A percentile compares a stretch with the other conserved stretches of the same genome.
Conservation (phyloP, 2,329 filamentous ascomycete species). For the Epicoccum nigrum region DNA sequence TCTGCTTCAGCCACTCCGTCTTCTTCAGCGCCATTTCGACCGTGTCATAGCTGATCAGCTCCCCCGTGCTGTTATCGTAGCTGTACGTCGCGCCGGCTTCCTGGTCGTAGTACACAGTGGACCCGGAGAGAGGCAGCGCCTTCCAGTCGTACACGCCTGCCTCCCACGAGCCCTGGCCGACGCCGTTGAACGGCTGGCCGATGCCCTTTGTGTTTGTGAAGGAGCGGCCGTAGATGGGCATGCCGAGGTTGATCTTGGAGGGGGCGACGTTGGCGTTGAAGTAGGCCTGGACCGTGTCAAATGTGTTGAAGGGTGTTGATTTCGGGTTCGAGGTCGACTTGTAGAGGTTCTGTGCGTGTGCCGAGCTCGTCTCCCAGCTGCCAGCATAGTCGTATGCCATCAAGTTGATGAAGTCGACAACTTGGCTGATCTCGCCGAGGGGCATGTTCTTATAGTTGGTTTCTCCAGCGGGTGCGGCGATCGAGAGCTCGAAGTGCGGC, state of each 20-base stretch:
- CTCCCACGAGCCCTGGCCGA: slow-evolving; percentile 84
- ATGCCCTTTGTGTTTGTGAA: slow-evolving; percentile 80
- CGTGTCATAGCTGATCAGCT: slow-evolving; percentile 79
- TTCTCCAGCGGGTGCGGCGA: slow-evolving; percentile 54
- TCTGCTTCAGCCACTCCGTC: slow-evolving; percentile 70
- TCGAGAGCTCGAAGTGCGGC: slow-evolving; percentile 52
- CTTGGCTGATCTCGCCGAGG: slow-evolving; percentile 49
- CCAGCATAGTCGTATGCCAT: slow-evolving; percentile 69
- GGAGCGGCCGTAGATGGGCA: slow-evolving; percentile 89
- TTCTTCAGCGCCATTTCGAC: slow-evolving; percentile 71
- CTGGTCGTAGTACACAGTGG: slow-evolving; percentile 68
- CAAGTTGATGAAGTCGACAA: slow-evolving; percentile 58
- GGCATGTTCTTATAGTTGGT: slow-evolving; percentile 52
- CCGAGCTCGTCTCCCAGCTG: slow-evolving; percentile 74
- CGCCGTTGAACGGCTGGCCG: slow-evolving; percentile 71
- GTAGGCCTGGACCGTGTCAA: slow-evolving; percentile 75
- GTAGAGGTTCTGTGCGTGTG: slow-evolving; percentile 83
- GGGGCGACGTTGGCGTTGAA: slow-evolving; percentile 63
- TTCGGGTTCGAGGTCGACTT: slow-evolving; percentile 62
- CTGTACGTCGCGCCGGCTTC: slow-evolving; percentile 75
- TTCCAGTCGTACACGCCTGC: slow-evolving; percentile 83
- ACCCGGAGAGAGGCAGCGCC: slow-evolving; percentile 72
- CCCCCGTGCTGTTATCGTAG: slow-evolving; percentile 67
- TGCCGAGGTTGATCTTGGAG: slow-evolving; percentile 82
- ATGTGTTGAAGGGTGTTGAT: slow-evolving; percentile 79